Evolutionary conservation across 179 eudicot genomes (phyloP), one percentile per base, ranked within the genome.

Genomic region (Carnegiea gigantea): DNA sequence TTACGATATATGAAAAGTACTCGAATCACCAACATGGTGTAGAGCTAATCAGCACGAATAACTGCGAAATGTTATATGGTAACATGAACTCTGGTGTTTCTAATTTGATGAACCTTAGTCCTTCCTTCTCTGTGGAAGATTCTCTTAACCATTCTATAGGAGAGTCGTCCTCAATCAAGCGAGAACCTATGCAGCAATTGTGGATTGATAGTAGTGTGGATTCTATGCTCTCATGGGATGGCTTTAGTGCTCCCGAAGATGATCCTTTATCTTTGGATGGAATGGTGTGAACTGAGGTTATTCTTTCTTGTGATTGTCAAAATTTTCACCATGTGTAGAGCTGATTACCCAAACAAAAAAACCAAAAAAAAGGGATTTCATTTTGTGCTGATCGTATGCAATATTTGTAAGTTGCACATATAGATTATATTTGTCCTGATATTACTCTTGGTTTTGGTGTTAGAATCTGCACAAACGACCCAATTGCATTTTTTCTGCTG

Each of bases 131-230:
- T 24, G 17, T 78, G 80, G 85, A 87, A 44, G 79, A 70, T 60
- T 75, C 84, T 76, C 43, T 67, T 44, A 80, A 82, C 73, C 77
- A 72, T 68, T 88, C 89, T 53, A 67, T 78, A 51, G 88, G 79
- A n/a, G 87, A 86, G 44, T 80, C 85, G 6, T 82, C 81, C 13
- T 71, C 83, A 17, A 54, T 74, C 24, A 60, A 71, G 79, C 86
- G 82, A 79, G 86, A 80, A 60, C 75, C 77, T 36, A 51, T 84
- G 30, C 86, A 84, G 38, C 83, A 87, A 26, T 24, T 38, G 79
- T 91, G 90, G 91, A 86, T 91, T 84, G 88, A 87, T 57, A 80
- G 81, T 75, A 75, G 57, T 13, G 57, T 49, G 62, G 62, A 75
- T 49, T 75, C 77, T 75, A 11, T 75, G 38, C 60, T 75, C 46